phyloP scores from a whole-genome alignment of 2,329 filamentous ascomycete genomes.

The Thelonectria discophora region DNA sequence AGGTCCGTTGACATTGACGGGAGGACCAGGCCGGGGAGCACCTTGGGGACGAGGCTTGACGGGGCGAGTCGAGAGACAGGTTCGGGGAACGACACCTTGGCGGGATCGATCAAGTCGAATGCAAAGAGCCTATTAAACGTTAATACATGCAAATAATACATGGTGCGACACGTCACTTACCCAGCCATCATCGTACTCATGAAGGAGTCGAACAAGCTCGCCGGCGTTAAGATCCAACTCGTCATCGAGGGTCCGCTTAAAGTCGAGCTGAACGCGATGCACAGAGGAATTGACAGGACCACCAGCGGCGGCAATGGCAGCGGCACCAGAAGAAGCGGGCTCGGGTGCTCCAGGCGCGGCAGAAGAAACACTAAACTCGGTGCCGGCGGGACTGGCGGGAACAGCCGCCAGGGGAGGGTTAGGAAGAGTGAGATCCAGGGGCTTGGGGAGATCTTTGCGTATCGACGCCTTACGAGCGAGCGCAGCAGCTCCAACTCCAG shows the following conservation, averaged over 20 bases:
- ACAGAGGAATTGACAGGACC: slow-evolving; percentile 72
- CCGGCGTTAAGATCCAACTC: slow-evolving; percentile 85
- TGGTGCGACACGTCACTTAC: slow-evolving; percentile 61
- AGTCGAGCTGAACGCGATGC: slow-evolving; percentile 93
- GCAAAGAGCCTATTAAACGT: slow-evolving; percentile 77
- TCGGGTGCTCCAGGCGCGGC: slow-evolving; percentile 56
- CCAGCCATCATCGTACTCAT: slow-evolving; percentile 99
- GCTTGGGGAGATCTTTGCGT: slow-evolving; percentile 60
- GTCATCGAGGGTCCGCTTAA: slow-evolving; percentile 90
- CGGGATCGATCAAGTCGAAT: slow-evolving; percentile 88
- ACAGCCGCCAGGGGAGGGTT: slow-evolving; percentile 46
- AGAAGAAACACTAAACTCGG: slow-evolving; percentile 69
- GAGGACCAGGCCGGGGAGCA: slow-evolving; percentile 60
- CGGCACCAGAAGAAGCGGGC: slow-evolving; percentile 59
- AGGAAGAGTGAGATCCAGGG: slow-evolving; percentile 63
- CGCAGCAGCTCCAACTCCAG: slow-evolving; percentile 49
- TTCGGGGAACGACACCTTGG: slow-evolving; percentile 93
- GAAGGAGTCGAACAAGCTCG: slow-evolving; percentile 85
- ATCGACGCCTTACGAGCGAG: slow-evolving; percentile 65
- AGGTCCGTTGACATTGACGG: slow-evolving; percentile 53
- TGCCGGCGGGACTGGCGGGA: slow-evolving; percentile 68
- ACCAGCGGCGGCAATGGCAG: slow-evolving; percentile 69
- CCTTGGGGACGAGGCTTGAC: slow-evolving; percentile 80
- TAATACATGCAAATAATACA: slow-evolving; percentile 34
- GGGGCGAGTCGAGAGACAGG: slow-evolving; percentile 89